Evolutionary conservation across 2,329 filamentous ascomycete species (phyloP).

Genomic region (Shiraia sp.): DNA sequence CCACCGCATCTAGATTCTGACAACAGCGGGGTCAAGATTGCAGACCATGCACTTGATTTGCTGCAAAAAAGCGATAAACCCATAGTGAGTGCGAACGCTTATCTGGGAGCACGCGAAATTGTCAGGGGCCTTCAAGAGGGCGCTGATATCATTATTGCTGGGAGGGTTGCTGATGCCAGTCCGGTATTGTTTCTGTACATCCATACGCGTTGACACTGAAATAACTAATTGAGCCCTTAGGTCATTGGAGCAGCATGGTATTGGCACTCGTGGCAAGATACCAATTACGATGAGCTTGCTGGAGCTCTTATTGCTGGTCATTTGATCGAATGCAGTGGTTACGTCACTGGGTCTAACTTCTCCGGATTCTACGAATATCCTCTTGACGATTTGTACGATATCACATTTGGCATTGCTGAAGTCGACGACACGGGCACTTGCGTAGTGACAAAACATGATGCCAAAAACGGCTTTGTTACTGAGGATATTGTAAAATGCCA

Average conservation of each 20-base stretch:
- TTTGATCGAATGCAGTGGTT: constrained; percentile 51
- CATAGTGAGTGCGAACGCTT: constrained; percentile 55
- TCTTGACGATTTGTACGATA: constrained; percentile 48
- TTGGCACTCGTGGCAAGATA: constrained; percentile 59
- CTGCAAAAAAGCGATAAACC: constrained; percentile 42
- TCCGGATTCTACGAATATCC: constrained; percentile 54
- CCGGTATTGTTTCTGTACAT: too few species aligned
- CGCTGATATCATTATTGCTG: constrained; percentile 41
- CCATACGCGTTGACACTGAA: too few species aligned
- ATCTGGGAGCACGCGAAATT: constrained; percentile 53
- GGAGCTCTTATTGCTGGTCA: constrained; percentile 50
- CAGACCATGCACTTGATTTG: constrained; percentile 45
- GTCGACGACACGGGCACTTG: constrained; percentile 51
- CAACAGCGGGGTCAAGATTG: constrained; percentile 43
- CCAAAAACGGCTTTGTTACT: constrained; percentile 44
- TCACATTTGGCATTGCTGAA: constrained; percentile 56
- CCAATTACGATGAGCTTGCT: constrained; percentile 54
- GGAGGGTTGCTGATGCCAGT: constrained; percentile 39
- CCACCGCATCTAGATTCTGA: constrained; percentile 50
- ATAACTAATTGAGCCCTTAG: constrained; percentile 7
- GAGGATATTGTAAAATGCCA: constrained; percentile 46
- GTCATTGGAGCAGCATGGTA: constrained; percentile 61
- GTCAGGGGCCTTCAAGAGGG: constrained; percentile 34
- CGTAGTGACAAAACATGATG: constrained; percentile 55
- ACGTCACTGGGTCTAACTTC: constrained; percentile 61